phyloP scores from a whole-genome alignment of 768 basidiomycete genomes.

The Russula foetens region DNA sequence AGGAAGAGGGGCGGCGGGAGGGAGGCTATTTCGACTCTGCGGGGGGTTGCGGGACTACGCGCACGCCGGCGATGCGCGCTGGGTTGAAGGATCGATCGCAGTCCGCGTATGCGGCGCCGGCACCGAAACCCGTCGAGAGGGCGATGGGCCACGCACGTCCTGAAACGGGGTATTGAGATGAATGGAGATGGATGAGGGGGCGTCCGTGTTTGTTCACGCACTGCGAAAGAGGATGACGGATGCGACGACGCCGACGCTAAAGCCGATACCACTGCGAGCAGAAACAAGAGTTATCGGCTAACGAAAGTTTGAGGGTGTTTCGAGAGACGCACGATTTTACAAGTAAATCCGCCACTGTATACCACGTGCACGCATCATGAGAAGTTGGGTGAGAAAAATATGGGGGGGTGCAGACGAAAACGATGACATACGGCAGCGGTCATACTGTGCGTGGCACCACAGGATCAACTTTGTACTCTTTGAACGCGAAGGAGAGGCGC shows the following conservation, averaged over 20 bases:
- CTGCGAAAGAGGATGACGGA: constrained; percentile 89
- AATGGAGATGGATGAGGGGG: not conserved
- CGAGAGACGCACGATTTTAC: constrained; percentile 67
- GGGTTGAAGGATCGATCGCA: constrained; percentile 93
- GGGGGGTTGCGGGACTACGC: constrained; percentile 43
- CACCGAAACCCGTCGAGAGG: constrained; percentile 78
- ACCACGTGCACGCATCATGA: not conserved
- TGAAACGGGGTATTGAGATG: constrained; percentile 25
- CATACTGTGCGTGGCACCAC: constrained; percentile 44
- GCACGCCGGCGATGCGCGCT: constrained; percentile 76
- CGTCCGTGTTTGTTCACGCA: constrained; percentile 44
- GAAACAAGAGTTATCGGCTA: constrained; percentile 9
- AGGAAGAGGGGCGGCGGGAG: not conserved
- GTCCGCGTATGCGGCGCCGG: constrained; percentile 83
- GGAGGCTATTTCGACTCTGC: constrained; percentile 14
- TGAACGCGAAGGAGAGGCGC: not conserved
- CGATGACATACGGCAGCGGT: constrained; percentile 51
- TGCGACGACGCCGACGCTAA: constrained; percentile 80
- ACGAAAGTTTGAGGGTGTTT: not conserved
- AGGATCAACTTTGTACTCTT: not conserved
- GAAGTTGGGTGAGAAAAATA: not conserved
- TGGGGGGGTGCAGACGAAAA: too few relatives aligned
- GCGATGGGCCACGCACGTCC: constrained; percentile 92
- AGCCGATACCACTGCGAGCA: constrained; percentile 66
- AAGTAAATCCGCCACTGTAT: constrained; percentile 67